Evolutionary conservation across 768 basidiomycete genomes (phyloP), one percentile per base, ranked within the genome.

Genomic region (Suillus subaureus): DNA sequence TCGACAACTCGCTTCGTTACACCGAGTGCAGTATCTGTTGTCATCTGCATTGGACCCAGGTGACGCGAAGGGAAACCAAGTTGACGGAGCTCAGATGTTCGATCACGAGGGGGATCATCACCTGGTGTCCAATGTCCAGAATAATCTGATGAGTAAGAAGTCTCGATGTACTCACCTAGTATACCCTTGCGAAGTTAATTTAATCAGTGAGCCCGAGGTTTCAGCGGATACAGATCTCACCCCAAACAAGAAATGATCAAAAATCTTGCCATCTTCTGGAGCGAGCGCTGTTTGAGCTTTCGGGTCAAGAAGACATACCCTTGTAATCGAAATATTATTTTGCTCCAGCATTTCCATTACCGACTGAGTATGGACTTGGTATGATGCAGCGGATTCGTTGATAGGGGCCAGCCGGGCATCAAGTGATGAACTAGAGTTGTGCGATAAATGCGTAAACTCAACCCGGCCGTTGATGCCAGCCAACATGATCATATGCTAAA

Each of bases 11-110:
- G 77, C 73, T 94, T 96, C 1, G 94, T 94, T 5, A 97, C 97
- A 6, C 91, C 94, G 0, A 98, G 81, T 1, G 97, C 97, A 2
- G 97, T 98, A 78, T 99, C 97, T 0, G 97, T 99, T 39, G 97
- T 99, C 97, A 99, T 99, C 78, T 99, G 97, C 1, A 94, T 82
- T 2, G 88, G 80, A 0, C 95, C 96, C 9, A 99, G 82, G 76
- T 92, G 93, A 39, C 97, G 85, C 7, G 85, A 85, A 1, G 94
- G 92, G 75, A 97, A 99, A 1, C 96, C 96, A 43, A 95, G 79
- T 18, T 83, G 84, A 37, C 97, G 90, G 42, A 99, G 85, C 73
- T 97, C 93, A 1, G 88, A 85, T 2, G 97, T 99, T 61, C 97
- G 84, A 75, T 99, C 97, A 43, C 95, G 85, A 0, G 97, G 97